Percentiles rank a stretch among this genome's conserved stretches.
These are phyloP conservation scores for Aureobasidium vineae DNA, from an alignment of 2,329 filamentous ascomycete species.

Conservation along the genomic window DNA sequence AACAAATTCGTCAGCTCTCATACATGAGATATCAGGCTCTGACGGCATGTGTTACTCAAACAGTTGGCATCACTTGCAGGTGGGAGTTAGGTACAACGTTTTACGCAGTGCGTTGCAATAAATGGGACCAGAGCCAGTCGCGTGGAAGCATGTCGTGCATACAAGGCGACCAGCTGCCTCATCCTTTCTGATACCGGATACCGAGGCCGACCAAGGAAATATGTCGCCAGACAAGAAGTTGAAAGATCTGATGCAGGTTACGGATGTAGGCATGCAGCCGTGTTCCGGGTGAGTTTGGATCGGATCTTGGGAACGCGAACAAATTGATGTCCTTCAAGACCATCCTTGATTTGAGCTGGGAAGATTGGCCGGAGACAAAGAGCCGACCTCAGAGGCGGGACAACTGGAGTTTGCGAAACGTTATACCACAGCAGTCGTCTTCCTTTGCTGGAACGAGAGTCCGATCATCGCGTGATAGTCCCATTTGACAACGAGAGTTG, in stretches of 20 bases:
- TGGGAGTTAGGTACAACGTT: not conserved
- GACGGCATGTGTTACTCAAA: not conserved
- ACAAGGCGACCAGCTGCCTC: not conserved
- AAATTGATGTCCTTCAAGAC: not conserved
- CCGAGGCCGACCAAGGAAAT: not conserved
- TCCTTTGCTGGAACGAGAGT: not conserved
- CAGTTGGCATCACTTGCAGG: not conserved
- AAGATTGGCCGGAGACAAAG: not conserved
- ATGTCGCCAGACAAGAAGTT: not conserved
- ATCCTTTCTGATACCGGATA: not conserved
- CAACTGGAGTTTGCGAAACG: slow-evolving; percentile 1
- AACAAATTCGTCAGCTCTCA: not conserved
- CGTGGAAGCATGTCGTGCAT: slow-evolving; percentile 3
- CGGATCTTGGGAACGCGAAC: not conserved
- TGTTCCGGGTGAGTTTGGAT: not conserved
- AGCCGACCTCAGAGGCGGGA: not conserved
- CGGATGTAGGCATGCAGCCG: not conserved
- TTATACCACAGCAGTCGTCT: not conserved
- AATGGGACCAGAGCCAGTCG: not conserved
- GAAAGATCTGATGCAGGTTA: not conserved
- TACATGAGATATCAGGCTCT: not conserved
- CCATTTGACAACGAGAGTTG: not conserved
- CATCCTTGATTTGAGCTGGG: not conserved
- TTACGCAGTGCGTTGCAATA: not conserved
- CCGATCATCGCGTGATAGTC: not conserved